phyloP scores from a whole-genome alignment of 768 basidiomycete genomes.

The Fomitopsis serialis region DNA sequence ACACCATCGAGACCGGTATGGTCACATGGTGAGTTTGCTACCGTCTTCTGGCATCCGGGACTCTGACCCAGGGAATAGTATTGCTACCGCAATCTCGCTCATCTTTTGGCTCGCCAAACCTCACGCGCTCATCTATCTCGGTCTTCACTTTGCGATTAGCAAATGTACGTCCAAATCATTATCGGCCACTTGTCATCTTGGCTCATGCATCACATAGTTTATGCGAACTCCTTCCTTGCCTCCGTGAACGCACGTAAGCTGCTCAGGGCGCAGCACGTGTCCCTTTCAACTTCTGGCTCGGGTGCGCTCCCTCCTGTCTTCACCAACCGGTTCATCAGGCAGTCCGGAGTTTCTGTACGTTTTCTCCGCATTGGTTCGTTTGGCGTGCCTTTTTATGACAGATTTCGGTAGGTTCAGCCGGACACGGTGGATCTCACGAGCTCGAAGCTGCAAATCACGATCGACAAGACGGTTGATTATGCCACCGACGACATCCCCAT shows the following conservation, averaged over 20 bases:
- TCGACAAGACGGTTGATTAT: conserved; percentile 22
- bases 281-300: conserved; percentile 13
- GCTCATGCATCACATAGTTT: too few species aligned
- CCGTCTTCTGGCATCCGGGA: background rate
- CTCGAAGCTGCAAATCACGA: conserved; percentile 19
- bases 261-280: conserved; percentile 9
- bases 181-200: too few species aligned
- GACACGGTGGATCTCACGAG: conserved; percentile 10
- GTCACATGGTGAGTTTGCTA: conserved; percentile 18
- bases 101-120: conserved; percentile 23
- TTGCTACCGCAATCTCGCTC: conserved; percentile 19
- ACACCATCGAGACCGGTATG: conserved; percentile 24
- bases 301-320: conserved; percentile 14
- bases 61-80: conserved; percentile 6
- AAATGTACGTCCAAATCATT: conserved; percentile 17
- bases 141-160: conserved; percentile 23
- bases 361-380: too few species aligned
- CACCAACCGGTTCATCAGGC: conserved; percentile 6
- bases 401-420: too few species aligned
- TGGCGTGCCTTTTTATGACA: too few species aligned
- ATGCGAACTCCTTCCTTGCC: conserved; percentile 24
- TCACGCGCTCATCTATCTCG: conserved; percentile 23
- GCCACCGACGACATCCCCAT: conserved; percentile 12
- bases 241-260: conserved; percentile 22
- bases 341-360: conserved; percentile 6